Percentiles rank a stretch among this genome's conserved stretches.
Conservation (phyloP, 768 basidiomycete species). For the Termitomyces sp. region DNA sequence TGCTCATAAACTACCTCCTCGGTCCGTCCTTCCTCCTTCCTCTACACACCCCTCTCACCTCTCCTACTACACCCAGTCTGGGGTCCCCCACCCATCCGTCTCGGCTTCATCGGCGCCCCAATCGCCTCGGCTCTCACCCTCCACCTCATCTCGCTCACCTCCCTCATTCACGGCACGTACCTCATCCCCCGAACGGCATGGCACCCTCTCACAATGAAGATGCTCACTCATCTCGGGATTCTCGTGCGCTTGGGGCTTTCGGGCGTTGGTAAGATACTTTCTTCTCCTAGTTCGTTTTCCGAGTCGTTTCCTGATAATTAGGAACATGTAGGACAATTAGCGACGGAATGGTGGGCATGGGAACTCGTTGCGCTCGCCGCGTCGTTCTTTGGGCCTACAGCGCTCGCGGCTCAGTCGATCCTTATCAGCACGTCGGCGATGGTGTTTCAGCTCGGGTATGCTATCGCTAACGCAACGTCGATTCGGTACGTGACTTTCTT, state of each 20-base stretch:
- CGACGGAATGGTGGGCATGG: constrained; percentile 97
- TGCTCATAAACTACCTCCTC: constrained; percentile 74
- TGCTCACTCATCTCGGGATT: constrained; percentile 62
- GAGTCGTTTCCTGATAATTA: not conserved
- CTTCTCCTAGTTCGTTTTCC: not conserved
- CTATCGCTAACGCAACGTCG: not conserved
- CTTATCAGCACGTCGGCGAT: not conserved
- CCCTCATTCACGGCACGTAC: constrained; percentile 62
- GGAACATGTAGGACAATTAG: constrained; percentile 52
- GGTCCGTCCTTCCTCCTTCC: constrained; percentile 49
- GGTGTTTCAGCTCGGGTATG: not conserved
- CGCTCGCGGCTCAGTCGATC: not conserved
- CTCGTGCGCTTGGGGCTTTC: constrained; percentile 73
- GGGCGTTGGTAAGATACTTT: constrained; percentile 53
- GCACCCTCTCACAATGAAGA: constrained; percentile 63
- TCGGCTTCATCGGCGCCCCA: constrained; percentile 91
- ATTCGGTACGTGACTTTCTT: not conserved
- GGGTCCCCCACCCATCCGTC: constrained; percentile 70
- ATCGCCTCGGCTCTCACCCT: constrained; percentile 83
- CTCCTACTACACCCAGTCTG: constrained; percentile 59
- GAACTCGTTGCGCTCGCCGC: constrained; percentile 68
- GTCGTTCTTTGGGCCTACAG: constrained; percentile 27
- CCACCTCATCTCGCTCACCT: constrained; percentile 65
- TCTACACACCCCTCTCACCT: too few relatives aligned
- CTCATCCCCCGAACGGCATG: constrained; percentile 70